A percentile compares a stretch with the other conserved stretches of the same genome.
phyloP scores from a whole-genome alignment of 2,329 filamentous ascomycete species.

The Septoria petroselini region DNA sequence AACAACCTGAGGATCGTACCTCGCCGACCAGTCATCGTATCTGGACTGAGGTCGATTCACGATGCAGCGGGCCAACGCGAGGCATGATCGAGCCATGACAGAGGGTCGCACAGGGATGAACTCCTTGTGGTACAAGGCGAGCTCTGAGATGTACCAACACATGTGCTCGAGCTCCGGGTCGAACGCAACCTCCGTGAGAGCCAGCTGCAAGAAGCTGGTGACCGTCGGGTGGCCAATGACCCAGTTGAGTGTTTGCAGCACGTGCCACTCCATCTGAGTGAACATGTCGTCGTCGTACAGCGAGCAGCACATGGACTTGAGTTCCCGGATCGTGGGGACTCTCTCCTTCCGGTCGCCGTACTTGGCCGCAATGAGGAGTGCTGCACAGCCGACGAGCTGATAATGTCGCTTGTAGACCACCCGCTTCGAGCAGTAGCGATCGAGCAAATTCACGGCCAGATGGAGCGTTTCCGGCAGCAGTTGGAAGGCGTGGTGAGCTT shows the following conservation, averaged over 20 bases:
- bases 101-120: constrained; percentile 92
- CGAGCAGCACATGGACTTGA: constrained; percentile 99
- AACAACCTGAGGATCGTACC: constrained; percentile 66
- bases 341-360: constrained; percentile 98
- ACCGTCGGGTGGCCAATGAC: constrained; percentile 92
- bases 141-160: constrained; percentile 90
- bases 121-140: constrained; percentile 92
- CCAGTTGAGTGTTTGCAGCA: constrained; percentile 96
- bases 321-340: constrained; percentile 93
- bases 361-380: constrained; percentile 93
- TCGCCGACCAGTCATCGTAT: constrained; percentile 68
- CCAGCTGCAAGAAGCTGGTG: constrained; percentile 87
- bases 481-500: constrained; percentile 93
- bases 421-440: constrained; percentile 94
- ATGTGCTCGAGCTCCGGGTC: constrained; percentile 91
- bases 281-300: constrained; percentile 99
- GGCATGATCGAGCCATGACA: constrained; percentile 80
- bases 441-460: constrained; percentile 91
- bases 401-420: constrained; percentile 99
- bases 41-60: constrained; percentile 73
- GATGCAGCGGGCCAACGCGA: constrained; percentile 83
- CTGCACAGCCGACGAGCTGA: constrained; percentile 93
- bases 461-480: constrained; percentile 93
- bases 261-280: constrained; percentile 99
- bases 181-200: constrained; percentile 69